Conservation (phyloP, 129 eudicot genomes). For the Arctium lappa region DNA sequence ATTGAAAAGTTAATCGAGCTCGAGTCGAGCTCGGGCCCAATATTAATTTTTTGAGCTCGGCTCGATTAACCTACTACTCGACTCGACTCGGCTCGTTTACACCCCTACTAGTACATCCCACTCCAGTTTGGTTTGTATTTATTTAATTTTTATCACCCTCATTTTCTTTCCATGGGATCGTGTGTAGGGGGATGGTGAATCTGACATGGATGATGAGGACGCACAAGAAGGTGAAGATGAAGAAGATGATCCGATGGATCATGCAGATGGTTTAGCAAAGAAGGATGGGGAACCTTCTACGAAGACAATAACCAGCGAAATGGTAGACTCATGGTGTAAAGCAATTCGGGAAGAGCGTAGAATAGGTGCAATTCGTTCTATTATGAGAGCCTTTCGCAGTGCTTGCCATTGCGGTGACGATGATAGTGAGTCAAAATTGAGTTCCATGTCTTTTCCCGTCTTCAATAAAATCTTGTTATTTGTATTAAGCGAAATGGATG, state of each 20-base stretch:
- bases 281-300: slow-evolving; percentile 39
- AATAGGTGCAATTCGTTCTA: slow-evolving; percentile 74
- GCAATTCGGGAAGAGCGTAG: slow-evolving; percentile 51
- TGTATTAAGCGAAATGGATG: slow-evolving; percentile 84
- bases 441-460: slow-evolving; percentile 82
- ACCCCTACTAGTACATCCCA: too few relatives aligned
- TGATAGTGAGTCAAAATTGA: slow-evolving; percentile 50
- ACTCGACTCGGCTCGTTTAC: too few relatives aligned
- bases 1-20: too few relatives aligned
- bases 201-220: slow-evolving; percentile 45
- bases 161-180: not conserved
- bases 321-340: slow-evolving; percentile 89
- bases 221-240: slow-evolving; percentile 44
- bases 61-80: too few relatives aligned
- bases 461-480: slow-evolving; percentile 77
- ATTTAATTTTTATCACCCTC: not conserved
- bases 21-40: too few relatives aligned
- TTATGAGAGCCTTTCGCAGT: slow-evolving; percentile 72
- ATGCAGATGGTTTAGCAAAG: slow-evolving; percentile 19
- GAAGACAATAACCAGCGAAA: slow-evolving; percentile 67
- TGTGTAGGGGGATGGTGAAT: slow-evolving; percentile 58
- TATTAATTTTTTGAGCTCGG: too few relatives aligned
- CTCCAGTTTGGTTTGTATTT: not conserved
- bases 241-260: slow-evolving; percentile 28
- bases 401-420: slow-evolving; percentile 99